Evolutionary conservation across 371 early-diverging fungal genomes (phyloP).

Genomic region (Rhizopus delemar): DNA sequence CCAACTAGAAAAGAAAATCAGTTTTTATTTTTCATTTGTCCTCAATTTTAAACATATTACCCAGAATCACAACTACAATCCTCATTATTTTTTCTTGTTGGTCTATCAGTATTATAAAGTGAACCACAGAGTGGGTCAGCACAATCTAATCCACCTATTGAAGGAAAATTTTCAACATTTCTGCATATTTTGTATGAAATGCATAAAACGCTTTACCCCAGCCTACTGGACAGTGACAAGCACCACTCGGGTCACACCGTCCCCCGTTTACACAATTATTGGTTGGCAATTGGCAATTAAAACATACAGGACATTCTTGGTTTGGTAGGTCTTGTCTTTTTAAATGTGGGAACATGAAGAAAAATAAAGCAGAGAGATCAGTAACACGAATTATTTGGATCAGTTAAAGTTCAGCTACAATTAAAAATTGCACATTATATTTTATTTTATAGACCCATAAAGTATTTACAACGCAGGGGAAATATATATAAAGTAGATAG

Average conservation of each 20-base stretch:
- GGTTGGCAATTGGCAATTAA: constrained; percentile 47
- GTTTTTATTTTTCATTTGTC: background rate
- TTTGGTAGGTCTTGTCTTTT: constrained; percentile 29
- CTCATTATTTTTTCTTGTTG: constrained; percentile 27
- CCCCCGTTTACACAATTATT: constrained; percentile 48
- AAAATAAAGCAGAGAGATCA: background rate
- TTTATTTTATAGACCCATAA: no score
- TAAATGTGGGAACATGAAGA: constrained; percentile 11
- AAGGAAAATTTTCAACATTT: background rate
- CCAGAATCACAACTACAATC: constrained; percentile 48
- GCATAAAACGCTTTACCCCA: constrained; percentile 40
- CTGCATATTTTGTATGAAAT: background rate
- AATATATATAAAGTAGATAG: constrained; percentile 4
- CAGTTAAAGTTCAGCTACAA: no score
- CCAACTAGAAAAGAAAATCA: constrained; percentile 31
- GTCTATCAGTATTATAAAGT: constrained; percentile 35
- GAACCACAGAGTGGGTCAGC: constrained; percentile 48
- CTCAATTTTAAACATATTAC: constrained; percentile 19
- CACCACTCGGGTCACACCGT: constrained; percentile 40
- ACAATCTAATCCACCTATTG: constrained; percentile 43
- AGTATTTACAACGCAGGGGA: background rate
- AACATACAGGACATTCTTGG: constrained; percentile 54
- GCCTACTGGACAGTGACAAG: constrained; percentile 41
- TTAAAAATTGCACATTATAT: no score
- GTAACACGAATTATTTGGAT: no score